Conservation (phyloP, 1,284 basidiomycete species). For the Ceratorhiza oryzae-sativae region DNA sequence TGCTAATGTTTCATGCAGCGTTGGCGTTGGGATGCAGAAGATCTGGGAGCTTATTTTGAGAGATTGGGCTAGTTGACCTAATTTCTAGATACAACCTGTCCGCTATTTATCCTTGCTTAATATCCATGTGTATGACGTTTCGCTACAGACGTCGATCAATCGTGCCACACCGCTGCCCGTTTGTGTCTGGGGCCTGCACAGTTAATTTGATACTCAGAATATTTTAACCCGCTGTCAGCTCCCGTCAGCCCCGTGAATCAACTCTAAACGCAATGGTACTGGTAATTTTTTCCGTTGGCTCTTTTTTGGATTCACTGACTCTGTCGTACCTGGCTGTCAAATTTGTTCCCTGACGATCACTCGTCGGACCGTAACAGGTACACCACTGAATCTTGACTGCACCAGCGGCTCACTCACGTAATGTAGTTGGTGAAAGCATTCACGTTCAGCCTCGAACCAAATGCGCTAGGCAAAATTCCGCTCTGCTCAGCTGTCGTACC, state of each 20-base stretch:
- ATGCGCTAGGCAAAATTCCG: not conserved
- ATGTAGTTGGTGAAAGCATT: not conserved
- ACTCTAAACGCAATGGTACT: too few species aligned
- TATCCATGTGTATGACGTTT: not conserved
- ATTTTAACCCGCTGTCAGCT: not conserved
- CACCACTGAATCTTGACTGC: too few species aligned
- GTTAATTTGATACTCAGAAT: not conserved
- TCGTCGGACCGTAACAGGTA: too few species aligned
- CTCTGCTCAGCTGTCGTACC: not conserved
- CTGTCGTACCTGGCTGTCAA: not conserved
- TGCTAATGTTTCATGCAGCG: not conserved
- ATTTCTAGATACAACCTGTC: not conserved
- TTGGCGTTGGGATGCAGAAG: slow-evolving; percentile 29
- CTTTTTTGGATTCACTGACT: too few species aligned
- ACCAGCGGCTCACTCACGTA: too few species aligned
- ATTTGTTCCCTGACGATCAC: not conserved
- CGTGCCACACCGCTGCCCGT: not conserved
- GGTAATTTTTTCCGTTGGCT: too few species aligned
- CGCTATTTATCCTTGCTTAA: not conserved
- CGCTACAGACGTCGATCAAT: not conserved
- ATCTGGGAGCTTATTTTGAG: slow-evolving; percentile 19
- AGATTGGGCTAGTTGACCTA: not conserved
- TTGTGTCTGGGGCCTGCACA: not conserved
- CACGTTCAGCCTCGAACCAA: not conserved
- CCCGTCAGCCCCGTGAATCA: too few species aligned